Percentiles rank a stretch among this genome's conserved stretches.
These are phyloP conservation scores for Penicillium fuscoglaucum DNA, from an alignment of 2,329 filamentous ascomycete species.

Conservation along the genomic window DNA sequence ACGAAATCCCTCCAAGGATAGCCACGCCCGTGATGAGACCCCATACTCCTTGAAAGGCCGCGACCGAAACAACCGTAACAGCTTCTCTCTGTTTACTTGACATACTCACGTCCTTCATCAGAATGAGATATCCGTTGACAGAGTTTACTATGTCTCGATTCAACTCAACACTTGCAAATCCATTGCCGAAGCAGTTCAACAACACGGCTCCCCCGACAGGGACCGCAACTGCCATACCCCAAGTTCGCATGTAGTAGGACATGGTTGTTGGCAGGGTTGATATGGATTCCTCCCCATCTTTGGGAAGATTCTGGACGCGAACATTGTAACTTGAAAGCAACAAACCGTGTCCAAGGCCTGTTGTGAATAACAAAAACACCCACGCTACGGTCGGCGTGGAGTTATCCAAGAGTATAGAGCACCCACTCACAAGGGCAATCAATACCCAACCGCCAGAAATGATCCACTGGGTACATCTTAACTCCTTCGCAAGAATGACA, in stretches of 20 bases:
- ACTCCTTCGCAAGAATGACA: conserved; percentile 19
- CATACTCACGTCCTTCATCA: conserved; percentile 22
- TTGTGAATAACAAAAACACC: conserved; percentile 39
- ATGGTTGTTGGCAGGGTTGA: conserved; percentile 18
- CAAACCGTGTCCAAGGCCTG: conserved; percentile 47
- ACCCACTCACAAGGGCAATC: conserved; percentile 38
- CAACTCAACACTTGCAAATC: conserved; percentile 23
- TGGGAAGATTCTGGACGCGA: conserved; percentile 40
- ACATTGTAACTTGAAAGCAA: conserved; percentile 45
- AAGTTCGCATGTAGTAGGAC: conserved; percentile 27
- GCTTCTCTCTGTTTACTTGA: conserved; percentile 12
- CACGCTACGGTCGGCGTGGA: conserved; percentile 38
- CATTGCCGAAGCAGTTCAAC: conserved; percentile 41
- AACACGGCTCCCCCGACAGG: conserved; percentile 44
- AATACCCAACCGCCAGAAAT: conserved; percentile 47
- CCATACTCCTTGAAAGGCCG: conserved; percentile 31
- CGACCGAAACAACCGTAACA: conserved; percentile 18
- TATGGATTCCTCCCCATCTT: conserved; percentile 43
- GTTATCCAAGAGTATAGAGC: conserved; percentile 39
- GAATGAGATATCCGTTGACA: conserved; percentile 16
- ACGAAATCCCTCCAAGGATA: conserved; percentile 28
- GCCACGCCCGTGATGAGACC: conserved; percentile 28
- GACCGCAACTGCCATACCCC: conserved; percentile 50
- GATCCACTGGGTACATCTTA: conserved; percentile 37
- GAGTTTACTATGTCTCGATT: conserved; percentile 14